Base-by-base conservation (phyloP, 1,284 basidiomycete genomes). In the Anthracocystis walkeri region DNA sequence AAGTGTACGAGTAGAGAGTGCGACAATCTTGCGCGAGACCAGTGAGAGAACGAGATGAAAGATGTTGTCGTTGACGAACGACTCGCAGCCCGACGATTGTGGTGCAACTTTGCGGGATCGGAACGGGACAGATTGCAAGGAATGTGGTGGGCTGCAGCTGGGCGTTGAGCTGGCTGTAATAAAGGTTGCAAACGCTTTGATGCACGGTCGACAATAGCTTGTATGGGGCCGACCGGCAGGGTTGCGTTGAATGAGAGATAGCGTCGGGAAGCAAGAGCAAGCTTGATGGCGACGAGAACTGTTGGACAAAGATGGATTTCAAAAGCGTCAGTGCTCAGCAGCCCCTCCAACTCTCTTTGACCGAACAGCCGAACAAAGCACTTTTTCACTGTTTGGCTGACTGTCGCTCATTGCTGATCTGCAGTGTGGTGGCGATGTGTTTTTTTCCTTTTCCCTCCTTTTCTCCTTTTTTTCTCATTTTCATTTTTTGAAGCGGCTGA, bases 151-250 rank as follows among this genome's bases (percentile, higher is more conserved):
- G 53, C 29, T n/a, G 21, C 11, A 23, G 42, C 18, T 5, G 8
- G 23, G 23, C 20, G 41, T n/a, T 27, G 55, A 40, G 44, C 16
- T 18, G 7, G 21, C 4, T 14, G 16, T 1, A 4, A 16, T 38
- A 38, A 4, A 14, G 35, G 14, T 38, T 38, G 31, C 2, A 5
- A 31, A 58, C 57, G 40, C 46, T 51, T 58, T 51, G 27, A 49
- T 66, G 64, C 64, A 66, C 64, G 58, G 64, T 49, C 64, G 58
- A 66, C 64, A 46, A 60, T 33, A 27, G 52, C 42, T 35, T n/a
- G 55, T 27, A n/a, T 29, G 31, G 48, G 35, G 53, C 60, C 53
- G 58, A 66, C 64, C 53, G 64, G 64, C 53, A 60, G 48, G 38
- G 31, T 35, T 41, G 63, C 63, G 63, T 58, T 59, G 57, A 23